Conservation (phyloP, 257 asterid species). For the Solanum etuberosum region DNA sequence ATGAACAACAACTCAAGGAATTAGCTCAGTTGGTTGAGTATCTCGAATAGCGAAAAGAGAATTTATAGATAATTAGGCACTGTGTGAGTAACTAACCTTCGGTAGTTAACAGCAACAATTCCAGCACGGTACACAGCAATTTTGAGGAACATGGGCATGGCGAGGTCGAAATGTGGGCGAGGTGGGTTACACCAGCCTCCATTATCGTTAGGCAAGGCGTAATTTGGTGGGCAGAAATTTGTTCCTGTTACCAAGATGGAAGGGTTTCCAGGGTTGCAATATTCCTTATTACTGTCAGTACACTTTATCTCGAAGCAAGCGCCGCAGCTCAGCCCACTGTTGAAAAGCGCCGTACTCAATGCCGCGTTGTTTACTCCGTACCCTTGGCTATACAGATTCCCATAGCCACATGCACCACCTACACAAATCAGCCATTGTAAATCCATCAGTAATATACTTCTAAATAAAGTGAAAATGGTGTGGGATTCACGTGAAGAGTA, state of each 20-base stretch:
- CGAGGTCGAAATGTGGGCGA: constrained; percentile 52
- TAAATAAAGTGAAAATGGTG: neutral
- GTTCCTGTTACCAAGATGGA: constrained; percentile 49
- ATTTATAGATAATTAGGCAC: neutral
- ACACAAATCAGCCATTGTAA: neutral
- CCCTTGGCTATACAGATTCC: constrained; percentile 73
- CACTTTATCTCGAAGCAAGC: constrained; percentile 72
- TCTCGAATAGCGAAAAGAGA: neutral
- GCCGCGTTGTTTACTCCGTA: constrained; percentile 77
- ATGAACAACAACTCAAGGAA: no score
- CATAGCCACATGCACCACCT: constrained; percentile 80
- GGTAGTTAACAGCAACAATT: constrained; percentile 43
- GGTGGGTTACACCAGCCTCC: constrained; percentile 79
- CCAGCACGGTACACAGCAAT: constrained; percentile 47
- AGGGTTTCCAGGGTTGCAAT: constrained; percentile 49
- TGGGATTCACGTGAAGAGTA: neutral
- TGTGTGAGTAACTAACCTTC: constrained; percentile 24
- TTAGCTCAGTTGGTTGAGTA: neutral
- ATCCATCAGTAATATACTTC: neutral
- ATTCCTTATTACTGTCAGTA: constrained; percentile 20
- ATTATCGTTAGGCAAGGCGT: constrained; percentile 36
- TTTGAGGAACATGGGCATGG: constrained; percentile 60
- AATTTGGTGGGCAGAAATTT: constrained; percentile 58
- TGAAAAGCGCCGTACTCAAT: constrained; percentile 66
- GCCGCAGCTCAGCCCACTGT: constrained; percentile 63